Evolutionary conservation across 495 filamentous ascomycete species (phyloP), one percentile per base, ranked within the genome.

Genomic region (Hyaloscypha finlandica): DNA sequence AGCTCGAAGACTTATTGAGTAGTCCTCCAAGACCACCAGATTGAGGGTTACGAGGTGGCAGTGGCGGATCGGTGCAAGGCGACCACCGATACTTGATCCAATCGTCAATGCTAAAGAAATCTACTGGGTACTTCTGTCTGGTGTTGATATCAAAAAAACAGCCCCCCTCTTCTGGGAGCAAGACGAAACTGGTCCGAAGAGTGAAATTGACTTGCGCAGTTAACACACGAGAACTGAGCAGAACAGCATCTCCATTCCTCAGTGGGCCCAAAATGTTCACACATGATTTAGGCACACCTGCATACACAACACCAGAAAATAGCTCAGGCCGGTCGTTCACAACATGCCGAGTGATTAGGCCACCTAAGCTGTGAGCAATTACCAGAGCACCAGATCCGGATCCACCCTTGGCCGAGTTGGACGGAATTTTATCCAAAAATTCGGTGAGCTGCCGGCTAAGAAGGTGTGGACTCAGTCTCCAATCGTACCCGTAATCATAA

Each of bases 121-220:
- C 88, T 25, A 97, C 81, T 1, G 83, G 87, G 74, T 92, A 94
- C 67, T 92, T 85, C 72, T 97, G 89, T 66, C 89, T 89, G 0
- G 92, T 96, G 59, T 84, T 74, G 68, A 89, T 91, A 79, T 97
- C 88, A 71, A 97, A 83, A 73, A 97, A 99, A 77, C 93, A 96
- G 73, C 87, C 85, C 0, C 94, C 94, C 71, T 94, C 88, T 66
- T 97, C 90, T 4, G 95, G 94, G 1, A 99, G 83, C 25, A 97
- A 88, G 25, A 89, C 85, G 71, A 89, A 99, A 63, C 85, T 91
- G 3, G 92, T 97, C 8, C 94, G 89, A 51, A 99, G 85, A 2
- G 91, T 92, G 77, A 99, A 97, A 76, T 94, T 96, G 59, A 97
- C 94, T 76, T 97, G 93, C 0, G 95, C 93, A 1, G 94, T 97